Evolutionary conservation across 805 yeast species (phyloP), one percentile per base, ranked within the genome.

Genomic region (Saccharomycopsis selenospora): DNA sequence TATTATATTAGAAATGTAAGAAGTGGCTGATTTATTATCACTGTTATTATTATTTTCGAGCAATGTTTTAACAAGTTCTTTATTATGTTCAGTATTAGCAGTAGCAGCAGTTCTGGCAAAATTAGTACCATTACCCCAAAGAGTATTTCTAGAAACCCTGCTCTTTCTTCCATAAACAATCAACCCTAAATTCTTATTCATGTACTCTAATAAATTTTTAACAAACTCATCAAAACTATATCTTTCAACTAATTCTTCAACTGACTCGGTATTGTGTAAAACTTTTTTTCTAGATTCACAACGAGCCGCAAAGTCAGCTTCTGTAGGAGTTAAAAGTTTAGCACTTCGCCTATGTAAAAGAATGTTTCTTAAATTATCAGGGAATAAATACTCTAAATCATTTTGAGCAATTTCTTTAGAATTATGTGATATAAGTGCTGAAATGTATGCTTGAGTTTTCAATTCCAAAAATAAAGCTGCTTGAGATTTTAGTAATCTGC

Each of bases 361-460:
- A 23, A 43, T 27, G 43, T 48, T 52, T 26, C 50, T 45, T 2
- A 61, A 29, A 46, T 49, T 42, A 20, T 36, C 56, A 54, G 7
- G 56, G 53, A 42, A 57, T 55, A n/a, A 47, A 24, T 4, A 58
- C 44, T 43, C 59, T 59, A 47, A 57, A 64, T 0, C 97, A 95
- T 56, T 86, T 46, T 84, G 79, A 55, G 90, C 67, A 8, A 87
- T 75, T 40, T 82, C 90, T 53, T 77, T 74, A 1, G 84, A 68
- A 55, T 84, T 69, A 47, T 79, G 77, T 1, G 81, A 72, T 59
- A 83, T 86, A 51, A 90, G 64, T 0, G 95, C 96, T 1, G 96
- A 82, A 18, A 93, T 89, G 60, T 80, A 93, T 0, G 96, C 96
- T 64, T 93, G 99, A 0, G 99, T 93, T 62, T 93, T 93, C 61